phyloP scores from a whole-genome alignment of 306 rosid genomes.

The Macrotyloma uniflorum region DNA sequence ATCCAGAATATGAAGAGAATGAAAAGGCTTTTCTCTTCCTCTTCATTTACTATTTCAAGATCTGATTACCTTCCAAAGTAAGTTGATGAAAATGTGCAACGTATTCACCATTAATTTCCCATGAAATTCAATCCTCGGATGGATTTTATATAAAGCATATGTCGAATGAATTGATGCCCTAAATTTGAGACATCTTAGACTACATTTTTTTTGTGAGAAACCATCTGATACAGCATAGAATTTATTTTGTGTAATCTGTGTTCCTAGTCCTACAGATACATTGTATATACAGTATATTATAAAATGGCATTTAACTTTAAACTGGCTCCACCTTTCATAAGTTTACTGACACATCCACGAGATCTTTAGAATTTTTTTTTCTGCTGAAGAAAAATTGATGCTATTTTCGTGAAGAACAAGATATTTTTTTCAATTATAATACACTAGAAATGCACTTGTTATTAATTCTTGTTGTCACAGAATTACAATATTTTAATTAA shows the following conservation, averaged over 20 bases:
- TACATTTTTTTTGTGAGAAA: too few species aligned
- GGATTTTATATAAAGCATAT: not conserved
- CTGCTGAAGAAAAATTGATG: not conserved
- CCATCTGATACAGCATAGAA: not conserved
- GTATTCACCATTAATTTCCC: not conserved
- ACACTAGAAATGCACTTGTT: not conserved
- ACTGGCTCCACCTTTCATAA: not conserved
- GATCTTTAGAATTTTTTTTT: not conserved
- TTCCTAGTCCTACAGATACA: not conserved
- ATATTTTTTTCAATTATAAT: not conserved
- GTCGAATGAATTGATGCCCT: not conserved
- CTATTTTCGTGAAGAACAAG: not conserved
- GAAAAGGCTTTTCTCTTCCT: not conserved
- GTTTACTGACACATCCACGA: not conserved
- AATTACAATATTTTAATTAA: not conserved
- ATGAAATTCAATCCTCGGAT: slow-evolving; percentile 11
- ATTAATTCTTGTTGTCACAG: not conserved
- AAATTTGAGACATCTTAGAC: not conserved
- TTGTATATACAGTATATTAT: not conserved
- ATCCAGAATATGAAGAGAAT: not conserved
- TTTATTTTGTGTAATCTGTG: not conserved
- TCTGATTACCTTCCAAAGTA: not conserved
- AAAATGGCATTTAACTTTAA: not conserved
- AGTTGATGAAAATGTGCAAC: not conserved
- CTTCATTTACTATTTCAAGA: not conserved